Base-by-base conservation (phyloP, 495 filamentous ascomycete species). In the Opeltia flavorubescens region DNA sequence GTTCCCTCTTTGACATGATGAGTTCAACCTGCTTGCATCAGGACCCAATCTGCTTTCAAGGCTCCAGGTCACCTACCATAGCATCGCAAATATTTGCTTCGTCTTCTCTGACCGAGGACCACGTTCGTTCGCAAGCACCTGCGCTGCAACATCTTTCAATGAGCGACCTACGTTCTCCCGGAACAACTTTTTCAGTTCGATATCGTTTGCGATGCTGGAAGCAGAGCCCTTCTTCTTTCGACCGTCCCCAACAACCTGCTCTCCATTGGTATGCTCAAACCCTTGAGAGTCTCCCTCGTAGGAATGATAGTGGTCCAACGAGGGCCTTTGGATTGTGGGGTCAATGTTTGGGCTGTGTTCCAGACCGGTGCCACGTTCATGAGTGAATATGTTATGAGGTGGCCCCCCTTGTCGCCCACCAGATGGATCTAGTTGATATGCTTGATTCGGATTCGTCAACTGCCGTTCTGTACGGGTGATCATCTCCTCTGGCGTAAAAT, bases 21-120 rank as follows among this genome's bases (percentile, higher is more conserved):
- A 70, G 59, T 80, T 83, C 55, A 96, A 71, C 89, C 89, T 95
- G 59, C 12, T 30, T 30, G 20, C 9, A 25, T 62, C 18, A 67
- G 56, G 29, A 15, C 12, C 35, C 13, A 34, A 15, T 13, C 46
- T 23, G 42, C 60, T 46, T 59, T 50, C 34, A 27, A 20, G 35
- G 18, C 44, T 50, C 17, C 12, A 9, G 17, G 20, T 43, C 33
- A 27, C 60, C 52, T 77, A 95, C 91, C 91, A 98, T 48, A 94
- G 78, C 85, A 98, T 94, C 12, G 91, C 91, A 61, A 95, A 95
- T 21, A 98, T 80, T 67, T 98, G 91, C 50, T 94, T 89, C 34
- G 88, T 84, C 60, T 93, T 83, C 61, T 98, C 91, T 5, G 89
- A 84, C 59, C 87, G 86, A 12, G 86, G 83, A 29, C 80, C 81